Evolutionary conservation across 345 rosid genomes (phyloP), one percentile per base, ranked within the genome.

Genomic region (Raphanus raphanistrum): DNA sequence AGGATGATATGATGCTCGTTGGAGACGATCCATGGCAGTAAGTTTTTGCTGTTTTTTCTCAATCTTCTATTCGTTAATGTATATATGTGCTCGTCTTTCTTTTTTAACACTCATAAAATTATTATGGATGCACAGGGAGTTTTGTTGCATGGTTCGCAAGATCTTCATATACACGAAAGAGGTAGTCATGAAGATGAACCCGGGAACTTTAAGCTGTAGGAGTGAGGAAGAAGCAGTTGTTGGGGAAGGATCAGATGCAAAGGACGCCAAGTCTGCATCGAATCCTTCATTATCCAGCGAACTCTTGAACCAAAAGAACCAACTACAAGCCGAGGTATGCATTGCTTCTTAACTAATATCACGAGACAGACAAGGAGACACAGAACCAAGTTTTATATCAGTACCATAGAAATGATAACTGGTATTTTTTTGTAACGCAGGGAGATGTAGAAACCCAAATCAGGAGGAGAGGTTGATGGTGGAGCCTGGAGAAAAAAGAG

Each of bases 21-120:
- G 98, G 97, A 43, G 98, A 94, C 66, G 98, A 94, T 80, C 98
- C 98, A 8, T 94, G 97, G 98, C 89, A 81, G 98, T 91, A 89
- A 83, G 94, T 55, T 69, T 72, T 69, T 52, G 36, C 70, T 27
- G 15, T 48, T 12, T 12, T 32, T 52, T 6, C 2, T 21, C 21
- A 58, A 8, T 6, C 17, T 27, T 3, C 31, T n/a, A 28, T 8
- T n/a, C 43, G 6, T 79, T 0, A 13, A 4, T 48, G 17, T 48
- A 48, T 48, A n/a, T 50, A 3, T 6, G 12, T 25, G 60, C 63
- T 4, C 2, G 54, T 16, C 10, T 50, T 21, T 16, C 5, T 11
- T 6, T 6, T 27, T 8, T 10, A 6, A 17, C 9, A 35, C 16
- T 60, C 58, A 13, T 15, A 26, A 54, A 26, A 16, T 74, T 75